A percentile compares a stretch with the other conserved stretches of the same genome.
These are phyloP conservation scores for Drosera capensis DNA, from an alignment of 148 eudicot species.

Conservation along the genomic window DNA sequence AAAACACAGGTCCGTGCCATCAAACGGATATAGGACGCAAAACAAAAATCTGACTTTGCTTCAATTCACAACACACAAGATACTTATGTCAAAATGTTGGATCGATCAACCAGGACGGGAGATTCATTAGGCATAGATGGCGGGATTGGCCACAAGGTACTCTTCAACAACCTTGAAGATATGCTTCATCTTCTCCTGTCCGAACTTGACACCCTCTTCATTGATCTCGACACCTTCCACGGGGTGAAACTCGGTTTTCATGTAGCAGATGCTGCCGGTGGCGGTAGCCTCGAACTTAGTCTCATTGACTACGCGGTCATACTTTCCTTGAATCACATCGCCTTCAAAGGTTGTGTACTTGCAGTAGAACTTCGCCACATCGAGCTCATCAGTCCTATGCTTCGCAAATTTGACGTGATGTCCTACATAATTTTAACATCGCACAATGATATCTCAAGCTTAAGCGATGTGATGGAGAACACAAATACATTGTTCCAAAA, in stretches of 20 bases:
- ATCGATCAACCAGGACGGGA: no score
- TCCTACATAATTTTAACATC: no score
- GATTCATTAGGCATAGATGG: constrained; percentile 16
- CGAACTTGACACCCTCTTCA: constrained; percentile 8
- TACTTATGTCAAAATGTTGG: no score
- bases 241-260: constrained; percentile 11
- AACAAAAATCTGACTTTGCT: no score
- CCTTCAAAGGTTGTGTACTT: constrained; percentile 15
- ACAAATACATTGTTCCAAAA: not conserved
- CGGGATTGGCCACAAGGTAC: constrained; percentile 17
- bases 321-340: constrained; percentile 10
- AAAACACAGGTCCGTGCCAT: no score
- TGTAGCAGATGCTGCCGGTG: constrained; percentile 6
- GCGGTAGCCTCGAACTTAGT: constrained; percentile 3
- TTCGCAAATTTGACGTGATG: constrained; percentile 10
- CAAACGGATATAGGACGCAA: no score
- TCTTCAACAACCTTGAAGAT: constrained; percentile 14
- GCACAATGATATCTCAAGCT: not conserved
- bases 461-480: not conserved
- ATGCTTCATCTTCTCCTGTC: constrained; percentile 3
- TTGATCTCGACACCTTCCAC: constrained; percentile 7
- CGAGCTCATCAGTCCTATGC: constrained; percentile 17
- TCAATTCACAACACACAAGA: no score
- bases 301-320: constrained; percentile 11
- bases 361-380: constrained; percentile 7